Percentiles rank a stretch among this genome's conserved stretches.
phyloP scores from a whole-genome alignment of 257 asterid genomes.

The Primulina tabacum region DNA sequence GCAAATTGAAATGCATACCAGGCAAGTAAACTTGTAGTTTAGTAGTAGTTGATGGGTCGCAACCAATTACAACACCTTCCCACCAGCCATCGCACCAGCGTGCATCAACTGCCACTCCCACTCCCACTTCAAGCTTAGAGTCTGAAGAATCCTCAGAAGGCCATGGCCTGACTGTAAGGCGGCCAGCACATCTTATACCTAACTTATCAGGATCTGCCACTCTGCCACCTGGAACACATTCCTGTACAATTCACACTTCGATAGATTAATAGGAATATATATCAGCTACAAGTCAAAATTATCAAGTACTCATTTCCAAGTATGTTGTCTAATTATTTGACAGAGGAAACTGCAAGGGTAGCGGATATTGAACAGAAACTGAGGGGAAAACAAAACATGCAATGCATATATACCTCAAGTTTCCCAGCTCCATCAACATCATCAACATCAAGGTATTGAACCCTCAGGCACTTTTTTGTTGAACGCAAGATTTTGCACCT shows the following conservation, averaged over 20 bases:
- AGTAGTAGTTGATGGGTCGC: constrained; percentile 15
- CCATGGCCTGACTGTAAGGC: constrained; percentile 38
- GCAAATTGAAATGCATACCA: constrained; percentile 22
- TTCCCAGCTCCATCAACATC: constrained; percentile 31
- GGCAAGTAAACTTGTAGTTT: constrained; percentile 34
- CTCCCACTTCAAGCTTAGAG: constrained; percentile 29
- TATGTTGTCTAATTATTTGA: not conserved
- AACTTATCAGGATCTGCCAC: constrained; percentile 36
- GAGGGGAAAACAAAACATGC: not conserved
- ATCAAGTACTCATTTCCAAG: not conserved
- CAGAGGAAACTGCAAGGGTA: not conserved
- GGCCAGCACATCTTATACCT: constrained; percentile 38
- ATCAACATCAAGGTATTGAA: constrained; percentile 33
- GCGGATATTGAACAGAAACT: not conserved
- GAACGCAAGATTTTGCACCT: constrained; percentile 38
- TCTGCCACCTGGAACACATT: constrained; percentile 32
- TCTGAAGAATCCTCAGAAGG: constrained; percentile 25
- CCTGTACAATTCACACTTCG: constrained; percentile 24
- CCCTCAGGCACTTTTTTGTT: constrained; percentile 21
- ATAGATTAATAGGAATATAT: not conserved
- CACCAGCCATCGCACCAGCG: constrained; percentile 49
- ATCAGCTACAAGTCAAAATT: not conserved
- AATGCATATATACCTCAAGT: constrained; percentile 31
- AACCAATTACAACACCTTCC: constrained; percentile 41
- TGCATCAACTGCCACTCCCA: constrained; percentile 43